Conservation (phyloP, 768 basidiomycete genomes). For the Collybiopsis confluens region DNA sequence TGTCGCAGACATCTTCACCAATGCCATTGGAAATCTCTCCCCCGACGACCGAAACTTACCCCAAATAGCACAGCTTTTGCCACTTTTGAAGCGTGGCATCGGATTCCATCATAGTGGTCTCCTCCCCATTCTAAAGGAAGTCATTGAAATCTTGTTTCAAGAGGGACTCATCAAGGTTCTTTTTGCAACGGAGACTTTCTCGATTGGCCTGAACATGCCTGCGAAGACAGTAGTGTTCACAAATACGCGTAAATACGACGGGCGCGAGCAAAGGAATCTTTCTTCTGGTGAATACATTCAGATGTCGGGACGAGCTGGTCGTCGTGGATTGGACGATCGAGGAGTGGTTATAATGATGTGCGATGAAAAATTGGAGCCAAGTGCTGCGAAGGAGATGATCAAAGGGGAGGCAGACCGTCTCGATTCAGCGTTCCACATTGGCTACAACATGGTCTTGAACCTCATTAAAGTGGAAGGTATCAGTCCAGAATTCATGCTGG, state of each 20-base stretch:
- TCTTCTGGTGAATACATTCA: slow-evolving; percentile 98
- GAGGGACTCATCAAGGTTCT: slow-evolving; percentile 97
- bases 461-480: slow-evolving; percentile 98
- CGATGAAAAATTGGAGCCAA: slow-evolving; percentile 94
- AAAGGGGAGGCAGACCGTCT: slow-evolving; percentile 96
- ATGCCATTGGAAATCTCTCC: slow-evolving; percentile 87
- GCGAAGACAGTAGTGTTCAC: slow-evolving; percentile 99
- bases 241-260: slow-evolving; percentile 92
- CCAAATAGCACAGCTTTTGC: slow-evolving; percentile 89
- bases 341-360: slow-evolving; percentile 99
- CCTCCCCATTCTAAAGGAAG: slow-evolving; percentile 95
- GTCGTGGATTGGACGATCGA: slow-evolving; percentile 95
- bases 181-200: slow-evolving; percentile 98
- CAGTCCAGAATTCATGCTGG: slow-evolving; percentile 97
- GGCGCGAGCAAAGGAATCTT: slow-evolving; percentile 87
- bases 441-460: slow-evolving; percentile 99
- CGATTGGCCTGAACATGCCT: slow-evolving; percentile 98
- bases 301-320: slow-evolving; percentile 98
- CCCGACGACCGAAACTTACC: slow-evolving; percentile 86
- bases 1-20: slow-evolving; percentile 86
- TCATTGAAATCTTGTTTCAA: slow-evolving; percentile 98
- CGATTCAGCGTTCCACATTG: slow-evolving; percentile 97
- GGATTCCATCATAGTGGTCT: slow-evolving; percentile 99
- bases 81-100: slow-evolving; percentile 89
- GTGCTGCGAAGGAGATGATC: slow-evolving; percentile 92